A percentile compares a stretch with the other conserved stretches of the same genome.
These are phyloP conservation scores for Sclerotinia subarctica DNA, from an alignment of 2,329 filamentous ascomycete genomes.

Conservation along the genomic window DNA sequence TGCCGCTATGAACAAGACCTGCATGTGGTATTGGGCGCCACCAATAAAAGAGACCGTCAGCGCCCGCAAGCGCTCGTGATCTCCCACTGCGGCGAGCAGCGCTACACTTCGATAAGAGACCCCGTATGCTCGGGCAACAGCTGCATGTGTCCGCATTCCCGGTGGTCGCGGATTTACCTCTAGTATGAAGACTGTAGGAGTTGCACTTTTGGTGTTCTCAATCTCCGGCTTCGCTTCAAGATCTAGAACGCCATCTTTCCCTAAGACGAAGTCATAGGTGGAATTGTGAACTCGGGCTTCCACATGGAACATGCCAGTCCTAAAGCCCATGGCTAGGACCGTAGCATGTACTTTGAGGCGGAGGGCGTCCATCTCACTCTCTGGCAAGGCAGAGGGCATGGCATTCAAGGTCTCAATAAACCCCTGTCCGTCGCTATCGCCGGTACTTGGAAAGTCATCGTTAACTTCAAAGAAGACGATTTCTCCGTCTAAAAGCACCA, in stretches of 20 bases:
- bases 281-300: background rate
- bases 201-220: background rate
- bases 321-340: background rate
- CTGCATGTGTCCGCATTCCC: background rate
- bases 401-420: background rate
- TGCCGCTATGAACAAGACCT: constrained; percentile 1
- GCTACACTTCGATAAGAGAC: background rate
- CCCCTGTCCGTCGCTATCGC: background rate
- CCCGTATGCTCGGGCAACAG: background rate
- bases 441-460: background rate
- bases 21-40: background rate
- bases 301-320: background rate
- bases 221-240: background rate
- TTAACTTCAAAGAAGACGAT: constrained; percentile 7
- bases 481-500: background rate
- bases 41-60: background rate
- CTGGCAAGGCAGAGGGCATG: background rate
- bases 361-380: background rate
- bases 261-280: background rate
- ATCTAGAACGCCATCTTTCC: background rate
- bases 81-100: background rate
- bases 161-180: background rate
- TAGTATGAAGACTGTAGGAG: background rate
- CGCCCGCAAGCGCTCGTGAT: background rate
- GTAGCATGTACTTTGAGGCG: background rate